phyloP scores from a whole-genome alignment of 75 land plant species.

The Cunninghamia lanceolata region DNA sequence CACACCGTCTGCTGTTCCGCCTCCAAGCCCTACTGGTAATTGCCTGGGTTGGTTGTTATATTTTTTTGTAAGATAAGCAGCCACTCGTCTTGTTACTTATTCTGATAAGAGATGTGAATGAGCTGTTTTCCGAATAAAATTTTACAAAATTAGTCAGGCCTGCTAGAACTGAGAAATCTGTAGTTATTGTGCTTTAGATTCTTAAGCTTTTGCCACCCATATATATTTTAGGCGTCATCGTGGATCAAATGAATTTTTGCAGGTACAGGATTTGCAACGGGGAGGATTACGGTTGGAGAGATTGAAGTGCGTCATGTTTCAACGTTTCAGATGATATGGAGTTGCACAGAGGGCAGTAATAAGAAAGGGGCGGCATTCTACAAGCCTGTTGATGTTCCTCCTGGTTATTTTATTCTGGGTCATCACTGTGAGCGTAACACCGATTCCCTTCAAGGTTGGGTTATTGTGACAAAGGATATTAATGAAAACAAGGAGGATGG shows the following conservation, averaged over 20 bases:
- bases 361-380: constrained; percentile 22
- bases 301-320: constrained; percentile 13
- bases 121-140: no score
- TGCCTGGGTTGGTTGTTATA: no score
- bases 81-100: no score
- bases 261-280: constrained; percentile 35
- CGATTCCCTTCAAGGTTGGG: constrained; percentile 13
- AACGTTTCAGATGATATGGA: constrained; percentile 22
- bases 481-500: neutral
- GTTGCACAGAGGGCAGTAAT: constrained; percentile 3
- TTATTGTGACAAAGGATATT: constrained; percentile 12
- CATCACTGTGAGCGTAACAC: constrained; percentile 17
- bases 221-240: no score
- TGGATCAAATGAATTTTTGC: neutral
- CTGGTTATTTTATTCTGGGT: constrained; percentile 16
- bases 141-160: no score
- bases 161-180: no score
- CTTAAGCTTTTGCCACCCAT: no score
- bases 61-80: no score
- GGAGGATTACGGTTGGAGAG: constrained; percentile 15
- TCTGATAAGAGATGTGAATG: no score
- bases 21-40: no score
- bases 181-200: no score
- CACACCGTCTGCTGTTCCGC: no score
- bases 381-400: constrained; percentile 25